Conservation (phyloP, 179 eudicot genomes). For the Amaranthus tricolor region DNA sequence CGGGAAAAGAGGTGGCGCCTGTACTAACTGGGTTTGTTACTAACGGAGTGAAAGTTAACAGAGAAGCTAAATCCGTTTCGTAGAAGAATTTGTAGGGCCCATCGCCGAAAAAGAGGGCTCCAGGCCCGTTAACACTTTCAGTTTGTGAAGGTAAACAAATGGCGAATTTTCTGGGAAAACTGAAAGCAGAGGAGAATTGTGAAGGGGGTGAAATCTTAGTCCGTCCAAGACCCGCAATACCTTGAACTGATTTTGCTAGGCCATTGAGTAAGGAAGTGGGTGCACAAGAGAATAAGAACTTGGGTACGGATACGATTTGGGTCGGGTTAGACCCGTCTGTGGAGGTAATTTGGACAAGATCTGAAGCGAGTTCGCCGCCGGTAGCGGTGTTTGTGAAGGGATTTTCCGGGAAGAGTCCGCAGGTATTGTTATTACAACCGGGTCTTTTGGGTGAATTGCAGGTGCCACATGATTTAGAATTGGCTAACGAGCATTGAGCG, state of each 20-base stretch:
- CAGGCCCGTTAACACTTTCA: background rate
- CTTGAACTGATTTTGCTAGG: conserved; percentile 28
- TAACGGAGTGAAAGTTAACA: conserved; percentile 41
- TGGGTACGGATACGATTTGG: conserved; percentile 17
- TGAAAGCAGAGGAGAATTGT: conserved; percentile 35
- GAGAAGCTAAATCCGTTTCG: conserved; percentile 32
- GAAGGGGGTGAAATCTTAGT: conserved; percentile 32
- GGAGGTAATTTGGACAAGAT: conserved; percentile 35
- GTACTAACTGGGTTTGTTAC: conserved; percentile 27
- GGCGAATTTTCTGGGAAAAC: conserved; percentile 39
- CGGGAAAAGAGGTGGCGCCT: conserved; percentile 8
- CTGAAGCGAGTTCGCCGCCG: conserved; percentile 36
- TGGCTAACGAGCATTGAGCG: conserved; percentile 38
- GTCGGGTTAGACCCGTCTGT: conserved; percentile 45
- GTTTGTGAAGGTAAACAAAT: conserved; percentile 38
- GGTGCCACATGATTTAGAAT: conserved; percentile 22
- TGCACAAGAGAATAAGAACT: conserved; percentile 38
- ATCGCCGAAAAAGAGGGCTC: conserved; percentile 44
- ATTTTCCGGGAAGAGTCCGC: conserved; percentile 35
- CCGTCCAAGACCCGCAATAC: conserved; percentile 49
- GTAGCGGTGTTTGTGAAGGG: conserved; percentile 31
- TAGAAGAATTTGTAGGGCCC: conserved; percentile 45
- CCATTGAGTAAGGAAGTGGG: conserved; percentile 25
- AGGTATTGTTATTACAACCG: conserved; percentile 43
- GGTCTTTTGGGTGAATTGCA: conserved; percentile 31